Evolutionary conservation across 2,329 filamentous ascomycete species (phyloP).

Genomic region (Colletotrichum tropicale): DNA sequence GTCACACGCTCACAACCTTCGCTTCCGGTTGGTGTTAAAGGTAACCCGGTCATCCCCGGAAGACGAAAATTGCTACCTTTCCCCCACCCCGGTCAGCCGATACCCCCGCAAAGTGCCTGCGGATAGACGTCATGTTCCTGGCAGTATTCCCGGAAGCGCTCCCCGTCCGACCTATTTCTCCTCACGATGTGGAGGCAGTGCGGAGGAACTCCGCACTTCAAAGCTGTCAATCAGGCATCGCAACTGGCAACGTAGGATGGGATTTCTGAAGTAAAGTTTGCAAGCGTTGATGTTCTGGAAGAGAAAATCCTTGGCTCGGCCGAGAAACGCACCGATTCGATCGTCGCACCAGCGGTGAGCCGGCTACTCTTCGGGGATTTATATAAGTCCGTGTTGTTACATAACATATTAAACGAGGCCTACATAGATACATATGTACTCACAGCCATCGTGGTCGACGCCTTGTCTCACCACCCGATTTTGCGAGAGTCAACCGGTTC

Average conservation of each 20-base stretch:
- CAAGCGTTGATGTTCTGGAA: background rate
- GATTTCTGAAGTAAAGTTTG: accelerated
- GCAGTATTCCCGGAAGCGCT: background rate
- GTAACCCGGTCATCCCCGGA: background rate
- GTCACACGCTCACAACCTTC: background rate
- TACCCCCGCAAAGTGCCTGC: background rate
- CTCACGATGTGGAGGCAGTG: background rate
- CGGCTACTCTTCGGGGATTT: background rate
- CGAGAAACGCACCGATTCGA: background rate
- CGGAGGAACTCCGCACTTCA: background rate
- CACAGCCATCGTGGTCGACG: background rate
- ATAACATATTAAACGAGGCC: background rate
- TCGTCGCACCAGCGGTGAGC: background rate
- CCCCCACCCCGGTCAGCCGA: background rate
- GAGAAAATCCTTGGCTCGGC: background rate
- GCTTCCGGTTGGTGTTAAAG: background rate
- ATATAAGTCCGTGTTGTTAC: background rate
- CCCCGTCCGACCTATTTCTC: background rate
- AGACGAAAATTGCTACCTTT: background rate
- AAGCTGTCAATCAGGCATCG: background rate
- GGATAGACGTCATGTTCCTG: background rate
- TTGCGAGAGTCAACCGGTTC: background rate
- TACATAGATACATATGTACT: background rate
- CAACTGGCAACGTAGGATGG: background rate
- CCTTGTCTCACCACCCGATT: background rate